phyloP scores from a whole-genome alignment of 805 yeast genomes.

The Candida patagonica region DNA sequence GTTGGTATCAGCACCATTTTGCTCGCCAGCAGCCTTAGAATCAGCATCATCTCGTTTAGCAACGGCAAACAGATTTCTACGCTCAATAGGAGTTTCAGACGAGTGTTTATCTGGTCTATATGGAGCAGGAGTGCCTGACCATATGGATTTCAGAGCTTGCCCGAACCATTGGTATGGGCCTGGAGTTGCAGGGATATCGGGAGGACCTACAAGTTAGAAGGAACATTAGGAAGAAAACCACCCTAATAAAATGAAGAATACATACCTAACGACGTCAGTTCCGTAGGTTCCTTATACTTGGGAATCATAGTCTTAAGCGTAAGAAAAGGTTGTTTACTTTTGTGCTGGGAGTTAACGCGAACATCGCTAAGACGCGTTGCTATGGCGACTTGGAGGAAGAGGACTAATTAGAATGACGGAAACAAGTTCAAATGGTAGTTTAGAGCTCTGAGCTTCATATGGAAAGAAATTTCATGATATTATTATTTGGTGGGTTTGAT shows the following conservation, averaged over 20 bases:
- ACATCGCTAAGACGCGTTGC: too few relatives aligned
- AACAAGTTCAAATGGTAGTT: too few relatives aligned
- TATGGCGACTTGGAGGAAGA: too few relatives aligned
- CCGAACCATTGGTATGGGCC: conserved; percentile 17
- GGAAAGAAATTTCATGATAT: too few relatives aligned
- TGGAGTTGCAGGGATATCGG: conserved; percentile 16
- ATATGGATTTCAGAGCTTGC: conserved; percentile 16
- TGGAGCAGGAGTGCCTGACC: conserved; percentile 16
- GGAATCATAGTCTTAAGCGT: not conserved
- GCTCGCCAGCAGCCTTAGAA: not conserved
- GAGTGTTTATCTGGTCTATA: conserved; percentile 4
- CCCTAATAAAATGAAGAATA: not conserved
- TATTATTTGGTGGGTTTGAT: too few relatives aligned
- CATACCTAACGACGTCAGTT: not conserved
- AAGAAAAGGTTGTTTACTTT: too few relatives aligned
- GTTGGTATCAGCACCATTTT: not conserved
- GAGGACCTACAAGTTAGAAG: not conserved
- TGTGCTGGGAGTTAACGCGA: too few relatives aligned
- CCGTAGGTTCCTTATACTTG: conserved; percentile 2
- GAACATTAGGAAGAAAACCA: not conserved
- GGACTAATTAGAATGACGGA: too few relatives aligned
- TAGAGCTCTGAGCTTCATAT: too few relatives aligned
- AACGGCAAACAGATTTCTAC: too few relatives aligned
- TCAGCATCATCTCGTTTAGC: conserved; percentile 6
- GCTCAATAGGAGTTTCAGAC: too few relatives aligned